Base-by-base conservation (phyloP, 1,284 basidiomycete species). In the Malassezia vespertilionis region DNA sequence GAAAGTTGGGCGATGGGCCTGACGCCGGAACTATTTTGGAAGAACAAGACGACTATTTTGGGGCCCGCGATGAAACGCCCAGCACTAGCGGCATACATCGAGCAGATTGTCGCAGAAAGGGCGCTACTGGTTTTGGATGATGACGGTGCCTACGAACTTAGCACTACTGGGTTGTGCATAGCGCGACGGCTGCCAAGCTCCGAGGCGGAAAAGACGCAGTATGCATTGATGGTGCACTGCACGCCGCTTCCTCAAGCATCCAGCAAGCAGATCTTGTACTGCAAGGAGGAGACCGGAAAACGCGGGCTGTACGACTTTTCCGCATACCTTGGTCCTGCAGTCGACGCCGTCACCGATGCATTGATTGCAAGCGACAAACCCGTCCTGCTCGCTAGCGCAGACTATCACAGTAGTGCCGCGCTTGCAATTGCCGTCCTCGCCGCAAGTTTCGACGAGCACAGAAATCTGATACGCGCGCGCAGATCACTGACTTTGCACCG, bases 1-100 rank as follows among this genome's bases (percentile, higher is more conserved):
- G 86, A 89, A 65, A 74, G 82, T 7, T 89, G 86, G 86, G 79
- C 82, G 2, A 57, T 82, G 77, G 84, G 84, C 1, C 72, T 89
- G 44, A 83, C 80, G 0, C 84, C 87, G 0, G 60, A 72, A 8
- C 50, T 81, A 10, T 89, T 83, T 63, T 90, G 87, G 87, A 57
- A 60, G 26, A 71, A 84, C 58, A 72, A 73, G 18, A 59, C 73
- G 1, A 53, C 58, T 11, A 73, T 89, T n/a, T 69, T 86, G 11
- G 35, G 60, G 0, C 57, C 69, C 72, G 6, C 62, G 4, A 38
- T 34, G 12, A 17, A 21, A 23, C 74, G 81, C n/a, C 60, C 70
- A 0, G 74, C 75, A 0, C 73, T 86, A 6, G 73, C 76, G 7
- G 61, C 61, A 4, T 46, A 81, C 2, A 74, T 86, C 10, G 61